A percentile compares a stretch with the other conserved stretches of the same genome.
phyloP scores from a whole-genome alignment of 2,329 filamentous ascomycete species.

The Hypoxylon sp. region DNA sequence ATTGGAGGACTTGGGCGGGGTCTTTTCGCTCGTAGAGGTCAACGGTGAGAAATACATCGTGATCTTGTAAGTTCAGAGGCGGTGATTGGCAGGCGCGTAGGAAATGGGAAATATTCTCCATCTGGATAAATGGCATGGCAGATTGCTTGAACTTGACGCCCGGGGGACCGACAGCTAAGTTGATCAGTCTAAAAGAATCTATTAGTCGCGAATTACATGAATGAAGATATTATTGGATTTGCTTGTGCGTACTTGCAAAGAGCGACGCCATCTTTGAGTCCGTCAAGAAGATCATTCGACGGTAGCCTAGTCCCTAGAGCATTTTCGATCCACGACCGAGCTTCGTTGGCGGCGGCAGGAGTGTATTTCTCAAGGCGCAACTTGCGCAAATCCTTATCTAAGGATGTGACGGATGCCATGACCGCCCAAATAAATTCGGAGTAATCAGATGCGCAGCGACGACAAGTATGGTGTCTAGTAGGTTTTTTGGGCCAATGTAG shows the following conservation, averaged over 20 bases:
- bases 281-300: slow-evolving; percentile 80
- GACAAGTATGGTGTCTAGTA: not conserved
- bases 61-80: slow-evolving; percentile 86
- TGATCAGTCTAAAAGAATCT: slow-evolving; percentile 71
- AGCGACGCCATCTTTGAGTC: slow-evolving; percentile 87
- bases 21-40: slow-evolving; percentile 97
- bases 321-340: slow-evolving; percentile 84
- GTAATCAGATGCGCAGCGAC: not conserved
- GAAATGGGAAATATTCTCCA: slow-evolving; percentile 99
- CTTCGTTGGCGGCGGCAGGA: slow-evolving; percentile 86
- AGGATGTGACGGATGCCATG: slow-evolving; percentile 93
- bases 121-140: slow-evolving; percentile 97
- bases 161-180: slow-evolving; percentile 77
- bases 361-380: slow-evolving; percentile 94
- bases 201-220: slow-evolving; percentile 32
- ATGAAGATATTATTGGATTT: not conserved
- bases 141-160: slow-evolving; percentile 91
- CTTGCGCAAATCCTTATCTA: slow-evolving; percentile 95
- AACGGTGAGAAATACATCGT: slow-evolving; percentile 96
- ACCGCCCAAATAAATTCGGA: slow-evolving; percentile 13
- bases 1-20: slow-evolving; percentile 94
- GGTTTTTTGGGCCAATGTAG: slow-evolving; percentile 6
- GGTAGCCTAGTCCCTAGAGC: slow-evolving; percentile 77
- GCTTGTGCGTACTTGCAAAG: slow-evolving; percentile 79
- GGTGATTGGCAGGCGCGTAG: slow-evolving; percentile 85